Evolutionary conservation across 805 yeast species (phyloP).

Genomic region (Teunomyces aglyptinius): DNA sequence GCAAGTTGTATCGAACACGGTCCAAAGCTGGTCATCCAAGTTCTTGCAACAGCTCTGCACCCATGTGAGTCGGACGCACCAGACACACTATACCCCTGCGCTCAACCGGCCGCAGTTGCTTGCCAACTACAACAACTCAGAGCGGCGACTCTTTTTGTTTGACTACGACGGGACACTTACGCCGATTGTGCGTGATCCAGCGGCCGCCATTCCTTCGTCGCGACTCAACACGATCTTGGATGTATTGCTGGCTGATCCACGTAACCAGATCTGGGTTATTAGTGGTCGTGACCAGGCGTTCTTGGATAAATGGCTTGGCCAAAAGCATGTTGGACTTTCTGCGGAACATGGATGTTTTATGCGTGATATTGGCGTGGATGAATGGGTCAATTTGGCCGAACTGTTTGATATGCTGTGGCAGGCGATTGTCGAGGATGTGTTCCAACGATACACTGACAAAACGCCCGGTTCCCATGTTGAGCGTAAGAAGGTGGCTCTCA

Average conservation of each 20-base stretch:
- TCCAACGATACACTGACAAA: constrained; percentile 72
- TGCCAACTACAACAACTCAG: constrained; percentile 56
- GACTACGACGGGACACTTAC: constrained; percentile 98
- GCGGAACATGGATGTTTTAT: constrained; percentile 98
- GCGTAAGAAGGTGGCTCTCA: constrained; percentile 85
- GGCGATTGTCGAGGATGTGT: constrained; percentile 68
- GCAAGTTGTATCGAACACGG: constrained; percentile 66
- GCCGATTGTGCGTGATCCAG: constrained; percentile 94
- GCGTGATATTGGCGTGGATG: constrained; percentile 59
- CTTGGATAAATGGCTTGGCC: constrained; percentile 84
- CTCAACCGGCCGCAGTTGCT: constrained; percentile 68
- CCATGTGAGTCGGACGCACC: constrained; percentile 37
- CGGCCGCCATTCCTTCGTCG: constrained; percentile 94
- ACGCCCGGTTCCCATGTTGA: constrained; percentile 92
- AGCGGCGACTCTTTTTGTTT: constrained; percentile 76
- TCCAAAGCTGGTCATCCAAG: constrained; percentile 75
- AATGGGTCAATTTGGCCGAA: constrained; percentile 86
- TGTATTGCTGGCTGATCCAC: constrained; percentile 66
- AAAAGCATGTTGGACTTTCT: constrained; percentile 70
- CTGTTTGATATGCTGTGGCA: constrained; percentile 94
- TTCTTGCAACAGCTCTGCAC: constrained; percentile 53
- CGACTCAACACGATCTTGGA: constrained; percentile 60
- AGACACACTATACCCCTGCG: constrained; percentile 62
- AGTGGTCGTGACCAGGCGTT: constrained; percentile 94
- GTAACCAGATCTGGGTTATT: constrained; percentile 89